phyloP scores from a whole-genome alignment of 768 basidiomycete species.

The Tylopilus sp. region DNA sequence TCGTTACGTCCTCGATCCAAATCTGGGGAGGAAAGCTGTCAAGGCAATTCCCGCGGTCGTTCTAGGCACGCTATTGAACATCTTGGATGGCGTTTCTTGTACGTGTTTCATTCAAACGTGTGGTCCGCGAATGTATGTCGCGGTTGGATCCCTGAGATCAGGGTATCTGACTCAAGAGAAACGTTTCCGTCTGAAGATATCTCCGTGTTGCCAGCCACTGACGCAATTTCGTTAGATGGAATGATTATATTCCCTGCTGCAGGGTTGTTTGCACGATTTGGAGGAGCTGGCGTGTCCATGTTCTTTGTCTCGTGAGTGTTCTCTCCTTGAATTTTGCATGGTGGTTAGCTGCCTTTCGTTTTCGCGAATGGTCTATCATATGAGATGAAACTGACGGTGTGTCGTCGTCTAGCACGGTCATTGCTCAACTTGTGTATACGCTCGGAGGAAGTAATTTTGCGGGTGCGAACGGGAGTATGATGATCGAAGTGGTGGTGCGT shows the following conservation, averaged over 20 bases:
- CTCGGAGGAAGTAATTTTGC: conserved; percentile 86
- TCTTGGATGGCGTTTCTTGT: conserved; percentile 93
- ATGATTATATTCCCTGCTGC: conserved; percentile 94
- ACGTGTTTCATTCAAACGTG: conserved; percentile 29
- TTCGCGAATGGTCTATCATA: not conserved
- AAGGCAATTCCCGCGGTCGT: conserved; percentile 77
- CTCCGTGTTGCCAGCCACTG: not conserved
- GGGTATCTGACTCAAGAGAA: not conserved
- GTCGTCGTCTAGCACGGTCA: conserved; percentile 47
- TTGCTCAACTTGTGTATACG: conserved; percentile 83
- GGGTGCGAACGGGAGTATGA: conserved; percentile 92
- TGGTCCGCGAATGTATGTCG: not conserved
- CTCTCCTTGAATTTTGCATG: not conserved
- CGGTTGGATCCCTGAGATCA: conserved; percentile 4
- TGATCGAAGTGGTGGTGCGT: conserved; percentile 95
- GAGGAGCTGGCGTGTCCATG: conserved; percentile 91
- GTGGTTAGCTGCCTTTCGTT: conserved; percentile 4
- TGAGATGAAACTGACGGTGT: not conserved
- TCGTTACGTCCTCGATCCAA: conserved; percentile 10
- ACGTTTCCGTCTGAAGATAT: not conserved
- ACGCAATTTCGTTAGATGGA: conserved; percentile 54
- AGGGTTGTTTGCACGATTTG: conserved; percentile 75
- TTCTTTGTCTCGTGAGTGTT: conserved; percentile 84
- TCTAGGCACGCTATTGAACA: conserved; percentile 80
- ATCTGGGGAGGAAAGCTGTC: conserved; percentile 22